These are phyloP conservation scores for Rachicladosporium sp. DNA, from an alignment of 2,329 filamentous ascomycete genomes.

Conservation along the genomic window DNA sequence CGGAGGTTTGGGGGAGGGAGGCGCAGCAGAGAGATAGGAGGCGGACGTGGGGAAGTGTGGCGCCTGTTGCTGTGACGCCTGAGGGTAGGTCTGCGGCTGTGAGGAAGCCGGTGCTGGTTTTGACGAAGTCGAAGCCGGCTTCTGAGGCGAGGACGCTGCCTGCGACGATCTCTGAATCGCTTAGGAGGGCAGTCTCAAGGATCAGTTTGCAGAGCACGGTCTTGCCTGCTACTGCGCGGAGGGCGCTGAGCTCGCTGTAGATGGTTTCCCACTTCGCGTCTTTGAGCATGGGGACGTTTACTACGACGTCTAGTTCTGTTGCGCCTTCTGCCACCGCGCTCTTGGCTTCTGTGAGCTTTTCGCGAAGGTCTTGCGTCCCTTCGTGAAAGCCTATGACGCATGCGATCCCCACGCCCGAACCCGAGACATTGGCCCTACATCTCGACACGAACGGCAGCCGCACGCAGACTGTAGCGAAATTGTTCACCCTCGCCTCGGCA, in stretches of 20 bases:
- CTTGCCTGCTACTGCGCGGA: slow-evolving; percentile 35
- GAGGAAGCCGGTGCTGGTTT: slow-evolving; percentile 49
- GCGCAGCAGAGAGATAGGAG: no score
- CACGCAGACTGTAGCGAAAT: slow-evolving; percentile 46
- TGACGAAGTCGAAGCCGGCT: slow-evolving; percentile 46
- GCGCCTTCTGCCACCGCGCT: slow-evolving; percentile 28
- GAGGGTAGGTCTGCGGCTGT: slow-evolving; percentile 13
- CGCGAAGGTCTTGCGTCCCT: slow-evolving; percentile 39
- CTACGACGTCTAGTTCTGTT: slow-evolving; percentile 46
- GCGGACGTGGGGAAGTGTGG: no score
- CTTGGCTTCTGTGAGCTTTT: slow-evolving; percentile 31
- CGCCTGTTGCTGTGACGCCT: no score
- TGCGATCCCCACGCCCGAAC: slow-evolving; percentile 38
- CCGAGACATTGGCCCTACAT: slow-evolving; percentile 37
- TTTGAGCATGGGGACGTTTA: slow-evolving; percentile 40
- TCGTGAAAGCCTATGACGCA: slow-evolving; percentile 50
- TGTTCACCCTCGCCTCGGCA: slow-evolving; percentile 37
- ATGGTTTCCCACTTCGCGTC: slow-evolving; percentile 33
- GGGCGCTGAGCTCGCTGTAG: slow-evolving; percentile 40
- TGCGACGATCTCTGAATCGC: slow-evolving; percentile 38
- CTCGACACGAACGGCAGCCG: slow-evolving; percentile 40
- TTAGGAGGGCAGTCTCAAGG: slow-evolving; percentile 44
- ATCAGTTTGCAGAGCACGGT: slow-evolving; percentile 43
- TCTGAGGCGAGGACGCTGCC: slow-evolving; percentile 39
- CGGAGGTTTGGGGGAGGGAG: no score